Conservation (phyloP, 345 rosid species). For the Citrus mangshanensis region DNA sequence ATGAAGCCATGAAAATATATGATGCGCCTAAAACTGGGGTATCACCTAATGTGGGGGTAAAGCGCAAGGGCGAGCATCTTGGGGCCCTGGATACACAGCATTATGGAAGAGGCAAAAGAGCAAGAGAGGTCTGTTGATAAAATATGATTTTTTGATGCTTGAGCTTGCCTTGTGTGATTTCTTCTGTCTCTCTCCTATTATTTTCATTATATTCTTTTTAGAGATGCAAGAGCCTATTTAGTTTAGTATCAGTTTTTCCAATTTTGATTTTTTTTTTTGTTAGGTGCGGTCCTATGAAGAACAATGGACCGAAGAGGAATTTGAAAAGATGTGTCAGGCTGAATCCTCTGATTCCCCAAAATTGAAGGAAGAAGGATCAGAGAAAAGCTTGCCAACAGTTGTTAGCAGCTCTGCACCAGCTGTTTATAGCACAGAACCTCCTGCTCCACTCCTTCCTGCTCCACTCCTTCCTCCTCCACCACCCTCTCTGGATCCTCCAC, state of each 20-base stretch:
- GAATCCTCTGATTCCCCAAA: constrained; percentile 72
- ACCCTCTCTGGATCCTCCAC: constrained; percentile 25
- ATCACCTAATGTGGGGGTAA: constrained; percentile 48
- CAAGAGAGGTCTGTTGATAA: constrained; percentile 76
- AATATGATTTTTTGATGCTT: constrained; percentile 18
- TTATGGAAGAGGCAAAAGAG: constrained; percentile 93
- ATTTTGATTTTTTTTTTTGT: background rate
- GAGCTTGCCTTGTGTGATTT: background rate
- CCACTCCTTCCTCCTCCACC: constrained; percentile 4
- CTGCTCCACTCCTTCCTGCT: constrained; percentile 9
- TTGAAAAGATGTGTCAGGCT: constrained; percentile 84
- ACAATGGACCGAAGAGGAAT: constrained; percentile 91
- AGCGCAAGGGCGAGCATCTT: constrained; percentile 52
- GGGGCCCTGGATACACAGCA: constrained; percentile 68
- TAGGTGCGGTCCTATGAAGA: constrained; percentile 95
- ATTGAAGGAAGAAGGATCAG: constrained; percentile 47
- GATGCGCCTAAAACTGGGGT: constrained; percentile 55
- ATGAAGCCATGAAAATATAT: constrained; percentile 64
- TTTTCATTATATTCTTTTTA: background rate
- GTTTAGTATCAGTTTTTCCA: background rate
- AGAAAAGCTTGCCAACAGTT: constrained; percentile 41
- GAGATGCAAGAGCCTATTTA: constrained; percentile 1
- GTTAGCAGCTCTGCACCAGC: constrained; percentile 18
- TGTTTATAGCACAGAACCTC: constrained; percentile 27
- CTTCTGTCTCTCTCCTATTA: background rate